phyloP scores from a whole-genome alignment of 257 asterid genomes.

The Ophiorrhiza pumila region DNA sequence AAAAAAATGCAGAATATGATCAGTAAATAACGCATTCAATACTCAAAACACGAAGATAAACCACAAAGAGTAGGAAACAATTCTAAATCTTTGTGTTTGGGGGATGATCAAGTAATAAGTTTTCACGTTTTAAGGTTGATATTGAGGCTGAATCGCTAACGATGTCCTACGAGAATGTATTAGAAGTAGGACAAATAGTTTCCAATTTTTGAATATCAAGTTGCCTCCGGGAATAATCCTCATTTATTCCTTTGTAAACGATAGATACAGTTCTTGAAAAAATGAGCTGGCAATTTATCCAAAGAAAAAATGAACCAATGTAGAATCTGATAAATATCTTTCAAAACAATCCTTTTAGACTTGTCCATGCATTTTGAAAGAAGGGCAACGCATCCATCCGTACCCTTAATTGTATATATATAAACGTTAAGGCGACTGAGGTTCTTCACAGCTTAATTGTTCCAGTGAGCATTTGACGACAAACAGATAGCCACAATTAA shows the following conservation, averaged over 20 bases:
- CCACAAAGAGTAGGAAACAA: background rate
- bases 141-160: background rate
- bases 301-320: constrained; percentile 1
- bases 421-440: constrained; percentile 22
- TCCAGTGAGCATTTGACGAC: constrained; percentile 4
- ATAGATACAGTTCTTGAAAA: constrained; percentile 10
- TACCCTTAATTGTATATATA: constrained; percentile 25
- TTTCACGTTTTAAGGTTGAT: constrained; percentile 19
- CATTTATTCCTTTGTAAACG: constrained; percentile 5
- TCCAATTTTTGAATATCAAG: constrained; percentile 14
- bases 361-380: constrained; percentile 8
- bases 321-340: constrained; percentile 27
- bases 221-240: constrained; percentile 17
- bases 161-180: constrained; percentile 24
- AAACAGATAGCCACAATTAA: background rate
- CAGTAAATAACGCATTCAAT: background rate
- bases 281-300: constrained; percentile 19
- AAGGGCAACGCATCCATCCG: constrained; percentile 15
- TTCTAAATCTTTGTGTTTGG: background rate
- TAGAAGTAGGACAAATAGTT: background rate
- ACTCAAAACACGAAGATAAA: background rate
- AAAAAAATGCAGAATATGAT: background rate
- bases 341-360: constrained; percentile 8
- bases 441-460: constrained; percentile 26
- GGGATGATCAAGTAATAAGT: background rate